Evolutionary conservation across 2,329 filamentous ascomycete genomes (phyloP).

Genomic region (Fusarium subtropicale): DNA sequence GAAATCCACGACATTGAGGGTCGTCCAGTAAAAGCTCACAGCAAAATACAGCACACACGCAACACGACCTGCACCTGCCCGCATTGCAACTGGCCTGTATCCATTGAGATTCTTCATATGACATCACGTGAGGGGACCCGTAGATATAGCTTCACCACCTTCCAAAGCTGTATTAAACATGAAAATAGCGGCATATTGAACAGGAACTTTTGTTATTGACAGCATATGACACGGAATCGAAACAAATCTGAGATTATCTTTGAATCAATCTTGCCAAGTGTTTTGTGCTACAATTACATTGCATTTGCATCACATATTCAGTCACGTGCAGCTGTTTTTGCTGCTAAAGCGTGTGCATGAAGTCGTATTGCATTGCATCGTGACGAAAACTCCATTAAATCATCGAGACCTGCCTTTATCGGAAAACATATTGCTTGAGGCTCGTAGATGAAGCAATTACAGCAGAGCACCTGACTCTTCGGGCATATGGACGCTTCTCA

Average conservation of each 20-base stretch:
- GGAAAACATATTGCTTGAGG: not conserved
- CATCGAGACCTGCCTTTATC: not conserved
- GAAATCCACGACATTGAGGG: slow-evolving; percentile 47
- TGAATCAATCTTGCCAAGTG: slow-evolving; percentile 1
- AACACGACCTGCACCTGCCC: slow-evolving; percentile 6
- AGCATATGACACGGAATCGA: slow-evolving; percentile 1
- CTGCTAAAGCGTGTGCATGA: not conserved
- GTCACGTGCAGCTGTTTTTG: slow-evolving; percentile 12
- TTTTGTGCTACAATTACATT: not conserved
- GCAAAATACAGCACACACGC: slow-evolving; percentile 8
- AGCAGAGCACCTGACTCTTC: not conserved
- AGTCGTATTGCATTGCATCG: not conserved
- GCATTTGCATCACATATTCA: not conserved
- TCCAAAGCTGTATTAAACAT: slow-evolving; percentile 26
- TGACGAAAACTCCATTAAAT: not conserved
- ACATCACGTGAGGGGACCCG: slow-evolving; percentile 32
- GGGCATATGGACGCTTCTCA: not conserved
- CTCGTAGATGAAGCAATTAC: not conserved
- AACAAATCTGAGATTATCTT: slow-evolving; percentile 13
- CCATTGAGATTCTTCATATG: slow-evolving; percentile 29
- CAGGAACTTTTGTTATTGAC: slow-evolving; percentile 18
- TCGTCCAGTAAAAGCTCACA: slow-evolving; percentile 22
- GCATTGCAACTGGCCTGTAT: slow-evolving; percentile 5
- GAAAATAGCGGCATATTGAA: slow-evolving; percentile 15
- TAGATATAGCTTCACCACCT: slow-evolving; percentile 6